Evolutionary conservation across 108 stramenopile genomes (phyloP), one percentile per base, ranked within the genome.

Genomic region (Discostella pseudostelligera): DNA sequence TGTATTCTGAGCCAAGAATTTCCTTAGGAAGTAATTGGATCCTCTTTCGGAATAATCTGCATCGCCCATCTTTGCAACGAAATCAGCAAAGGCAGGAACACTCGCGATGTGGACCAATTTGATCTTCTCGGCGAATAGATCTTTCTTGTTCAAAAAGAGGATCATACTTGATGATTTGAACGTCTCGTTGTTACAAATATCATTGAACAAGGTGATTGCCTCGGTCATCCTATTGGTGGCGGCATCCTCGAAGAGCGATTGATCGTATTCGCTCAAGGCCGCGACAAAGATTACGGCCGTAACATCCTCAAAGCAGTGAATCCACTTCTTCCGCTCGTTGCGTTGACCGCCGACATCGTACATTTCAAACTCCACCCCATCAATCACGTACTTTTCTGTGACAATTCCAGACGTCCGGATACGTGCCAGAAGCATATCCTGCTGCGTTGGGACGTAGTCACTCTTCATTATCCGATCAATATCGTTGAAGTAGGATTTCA

Each of bases 261-360:
- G 98, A 71, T 99, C 96, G 67, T 95, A 99, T 75, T 98, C 97
- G 43, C 89, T 91, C 45, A 99, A 80, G 8, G 97, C 97, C 7
- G 96, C 97, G 28, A 99, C 97, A 74, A 98, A 99, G 53, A 99
- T 97, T 62, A 99, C 96, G 20, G 97, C 98, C 44, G 96, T 97
- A n/a, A 99, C 97, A 44, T 92, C 85, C 66, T 98, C 97, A 68
- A 98, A 95, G 68, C 91, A 92, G 54, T 93, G 87, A 51, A 96
- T 93, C 96, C 96, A 96, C 72, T 96, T 93, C 43, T 89, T 88
- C 25, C 92, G 69, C 72, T 96, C 92, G 14, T 89, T 92, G 47
- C 92, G 72, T 70, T 96, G 92, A 8, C 95, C 92, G 55, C 94
- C 94, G 10, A 95, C 94, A 73, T 95, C 94, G 47, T 97, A 97